A percentile compares a stretch with the other conserved stretches of the same genome.
These are phyloP conservation scores for Clitopilus passeckerianus DNA, from an alignment of 768 basidiomycete genomes.

Conservation along the genomic window DNA sequence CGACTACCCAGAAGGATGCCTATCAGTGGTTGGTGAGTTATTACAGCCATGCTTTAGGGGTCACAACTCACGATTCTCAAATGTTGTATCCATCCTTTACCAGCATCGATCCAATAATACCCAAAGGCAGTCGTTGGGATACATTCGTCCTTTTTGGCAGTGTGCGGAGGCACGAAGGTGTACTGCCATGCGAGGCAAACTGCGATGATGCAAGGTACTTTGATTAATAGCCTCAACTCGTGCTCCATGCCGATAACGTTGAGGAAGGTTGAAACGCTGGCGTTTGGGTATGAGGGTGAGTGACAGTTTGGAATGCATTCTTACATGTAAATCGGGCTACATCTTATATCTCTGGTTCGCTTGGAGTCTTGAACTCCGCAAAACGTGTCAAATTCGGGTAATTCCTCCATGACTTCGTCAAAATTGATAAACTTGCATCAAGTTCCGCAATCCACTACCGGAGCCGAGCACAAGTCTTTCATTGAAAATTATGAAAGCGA, in stretches of 20 bases:
- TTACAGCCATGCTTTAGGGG: not conserved
- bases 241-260: not conserved
- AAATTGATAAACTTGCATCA: no score
- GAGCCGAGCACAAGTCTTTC: no score
- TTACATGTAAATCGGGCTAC: no score
- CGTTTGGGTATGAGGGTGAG: no score
- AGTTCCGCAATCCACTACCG: no score
- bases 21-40: not conserved
- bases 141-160: not conserved
- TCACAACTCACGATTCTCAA: not conserved
- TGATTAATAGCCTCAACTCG: not conserved
- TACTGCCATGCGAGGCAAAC: not conserved
- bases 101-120: not conserved
- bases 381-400: no score
- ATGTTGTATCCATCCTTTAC: not conserved
- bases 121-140: not conserved
- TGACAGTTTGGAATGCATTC: no score
- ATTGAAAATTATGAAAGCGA: no score
- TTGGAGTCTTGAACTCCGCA: no score
- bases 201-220: not conserved
- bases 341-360: no score
- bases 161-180: not conserved
- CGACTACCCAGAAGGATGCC: not conserved
- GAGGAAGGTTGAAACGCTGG: not conserved
- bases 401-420: no score